Conservation (phyloP, 176 grass and related monocot genomes). For the Zea luxurians region DNA sequence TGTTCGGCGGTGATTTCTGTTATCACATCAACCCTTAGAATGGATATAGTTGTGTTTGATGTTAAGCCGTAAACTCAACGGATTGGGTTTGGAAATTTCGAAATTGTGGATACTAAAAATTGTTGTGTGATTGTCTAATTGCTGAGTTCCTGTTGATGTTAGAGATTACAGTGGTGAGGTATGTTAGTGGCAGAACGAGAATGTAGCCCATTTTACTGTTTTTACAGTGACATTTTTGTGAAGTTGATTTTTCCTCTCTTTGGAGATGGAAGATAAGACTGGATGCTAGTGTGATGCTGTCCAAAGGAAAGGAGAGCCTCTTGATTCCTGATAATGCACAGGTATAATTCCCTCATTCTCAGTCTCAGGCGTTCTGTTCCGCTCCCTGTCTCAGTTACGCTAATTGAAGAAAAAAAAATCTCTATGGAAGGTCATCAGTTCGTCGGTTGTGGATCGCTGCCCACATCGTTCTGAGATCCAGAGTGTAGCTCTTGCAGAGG, state of each 20-base stretch:
- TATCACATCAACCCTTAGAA: no score
- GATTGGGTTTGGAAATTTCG: slow-evolving; percentile 15
- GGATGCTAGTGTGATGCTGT: slow-evolving; percentile 48
- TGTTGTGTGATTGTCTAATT: neutral
- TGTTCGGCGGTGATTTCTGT: no score
- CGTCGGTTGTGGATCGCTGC: slow-evolving; percentile 77
- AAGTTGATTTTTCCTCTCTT: slow-evolving; percentile 31
- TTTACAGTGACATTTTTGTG: neutral
- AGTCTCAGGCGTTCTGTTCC: slow-evolving; percentile 3
- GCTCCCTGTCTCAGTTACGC: neutral
- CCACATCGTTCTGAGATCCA: slow-evolving; percentile 87
- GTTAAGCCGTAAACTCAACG: neutral
- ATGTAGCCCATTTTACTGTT: neutral
- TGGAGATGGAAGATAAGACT: slow-evolving; percentile 67
- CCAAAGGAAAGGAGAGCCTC: slow-evolving; percentile 86
- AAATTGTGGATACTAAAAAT: neutral
- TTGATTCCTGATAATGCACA: slow-evolving; percentile 79
- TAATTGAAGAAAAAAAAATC: slow-evolving; percentile 27
- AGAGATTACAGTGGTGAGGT: neutral
- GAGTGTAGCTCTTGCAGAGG: slow-evolving; percentile 72
- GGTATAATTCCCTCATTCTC: slow-evolving; percentile 32
- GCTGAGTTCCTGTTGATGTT: neutral
- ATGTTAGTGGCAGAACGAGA: neutral
- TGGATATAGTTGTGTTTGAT: neutral
- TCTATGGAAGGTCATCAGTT: slow-evolving; percentile 64